phyloP scores from a whole-genome alignment of 2,329 filamentous ascomycete species.

The Coniochaeta hoffmannii region DNA sequence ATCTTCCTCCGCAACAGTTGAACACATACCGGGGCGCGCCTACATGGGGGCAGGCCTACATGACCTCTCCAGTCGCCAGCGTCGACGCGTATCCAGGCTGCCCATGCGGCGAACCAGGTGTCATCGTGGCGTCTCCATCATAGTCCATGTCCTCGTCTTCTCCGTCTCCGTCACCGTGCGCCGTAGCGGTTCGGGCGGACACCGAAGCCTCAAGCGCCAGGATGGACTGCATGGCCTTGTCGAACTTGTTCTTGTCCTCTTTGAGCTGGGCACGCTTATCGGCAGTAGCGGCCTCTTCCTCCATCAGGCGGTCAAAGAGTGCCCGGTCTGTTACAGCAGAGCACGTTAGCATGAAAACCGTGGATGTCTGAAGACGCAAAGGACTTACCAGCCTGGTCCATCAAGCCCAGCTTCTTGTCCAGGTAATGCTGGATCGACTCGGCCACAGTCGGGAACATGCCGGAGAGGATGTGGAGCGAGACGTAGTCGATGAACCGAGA shows the following conservation, averaged over 20 bases:
- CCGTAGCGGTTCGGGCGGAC: not conserved
- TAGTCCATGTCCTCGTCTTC: not conserved
- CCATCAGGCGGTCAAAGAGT: slow-evolving; percentile 13
- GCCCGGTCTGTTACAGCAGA: slow-evolving; percentile 9
- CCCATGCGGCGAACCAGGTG: not conserved
- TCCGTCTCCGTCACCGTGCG: not conserved
- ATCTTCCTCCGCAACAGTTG: not conserved
- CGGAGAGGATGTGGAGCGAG: slow-evolving; percentile 38
- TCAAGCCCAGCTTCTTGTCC: slow-evolving; percentile 34
- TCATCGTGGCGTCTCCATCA: not conserved
- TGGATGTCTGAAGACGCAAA: not conserved
- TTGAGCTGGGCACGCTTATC: slow-evolving; percentile 11
- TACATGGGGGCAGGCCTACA: no score
- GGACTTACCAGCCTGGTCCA: slow-evolving; percentile 20
- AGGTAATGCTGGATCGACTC: slow-evolving; percentile 32
- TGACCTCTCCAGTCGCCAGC: not conserved
- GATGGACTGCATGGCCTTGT: slow-evolving; percentile 20
- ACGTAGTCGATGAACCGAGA: slow-evolving; percentile 54
- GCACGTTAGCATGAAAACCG: not conserved
- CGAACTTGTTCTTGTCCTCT: slow-evolving; percentile 13
- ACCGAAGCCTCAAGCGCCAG: slow-evolving; percentile 12
- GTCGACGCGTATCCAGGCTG: not conserved
- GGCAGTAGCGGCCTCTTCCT: slow-evolving; percentile 14
- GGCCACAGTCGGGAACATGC: slow-evolving; percentile 38
- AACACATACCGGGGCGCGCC: no score